Evolutionary conservation across 345 rosid species (phyloP).

Genomic region (Murraya koenigii): DNA sequence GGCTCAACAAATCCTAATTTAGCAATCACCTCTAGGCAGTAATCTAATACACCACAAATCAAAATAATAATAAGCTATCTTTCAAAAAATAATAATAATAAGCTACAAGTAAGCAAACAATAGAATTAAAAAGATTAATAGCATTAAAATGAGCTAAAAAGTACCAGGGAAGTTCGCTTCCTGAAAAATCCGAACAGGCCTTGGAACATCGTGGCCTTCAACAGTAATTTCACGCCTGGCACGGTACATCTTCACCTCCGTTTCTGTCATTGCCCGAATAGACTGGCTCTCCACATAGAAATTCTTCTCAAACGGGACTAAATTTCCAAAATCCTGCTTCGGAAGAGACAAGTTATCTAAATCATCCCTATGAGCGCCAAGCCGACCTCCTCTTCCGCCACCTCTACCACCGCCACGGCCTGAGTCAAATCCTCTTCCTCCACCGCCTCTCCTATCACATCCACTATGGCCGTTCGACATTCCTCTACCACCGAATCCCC

Average conservation of each 20-base stretch:
- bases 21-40: slow-evolving; percentile 79
- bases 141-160: not conserved
- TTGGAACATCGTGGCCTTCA: slow-evolving; percentile 85
- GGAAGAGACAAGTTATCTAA: slow-evolving; percentile 65
- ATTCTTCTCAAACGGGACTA: slow-evolving; percentile 84
- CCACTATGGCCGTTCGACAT: slow-evolving; percentile 19
- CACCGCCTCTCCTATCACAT: slow-evolving; percentile 31
- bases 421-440: slow-evolving; percentile 19
- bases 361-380: slow-evolving; percentile 32
- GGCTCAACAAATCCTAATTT: slow-evolving; percentile 92
- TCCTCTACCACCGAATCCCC: slow-evolving; percentile 17
- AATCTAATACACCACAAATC: slow-evolving; percentile 38
- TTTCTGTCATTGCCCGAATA: slow-evolving; percentile 66
- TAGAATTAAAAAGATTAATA: not conserved
- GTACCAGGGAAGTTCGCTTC: slow-evolving; percentile 94
- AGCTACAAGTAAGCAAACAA: not conserved
- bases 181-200: slow-evolving; percentile 63
- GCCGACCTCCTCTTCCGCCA: slow-evolving; percentile 28
- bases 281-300: slow-evolving; percentile 71
- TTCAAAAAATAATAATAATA: not conserved
- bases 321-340: slow-evolving; percentile 65
- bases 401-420: slow-evolving; percentile 24
- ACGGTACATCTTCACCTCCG: slow-evolving; percentile 59
- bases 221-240: slow-evolving; percentile 63
- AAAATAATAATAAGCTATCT: not conserved